Evolutionary conservation across 2,329 filamentous ascomycete species (phyloP), one percentile per base, ranked within the genome.

Genomic region (Claviceps cyperi): DNA sequence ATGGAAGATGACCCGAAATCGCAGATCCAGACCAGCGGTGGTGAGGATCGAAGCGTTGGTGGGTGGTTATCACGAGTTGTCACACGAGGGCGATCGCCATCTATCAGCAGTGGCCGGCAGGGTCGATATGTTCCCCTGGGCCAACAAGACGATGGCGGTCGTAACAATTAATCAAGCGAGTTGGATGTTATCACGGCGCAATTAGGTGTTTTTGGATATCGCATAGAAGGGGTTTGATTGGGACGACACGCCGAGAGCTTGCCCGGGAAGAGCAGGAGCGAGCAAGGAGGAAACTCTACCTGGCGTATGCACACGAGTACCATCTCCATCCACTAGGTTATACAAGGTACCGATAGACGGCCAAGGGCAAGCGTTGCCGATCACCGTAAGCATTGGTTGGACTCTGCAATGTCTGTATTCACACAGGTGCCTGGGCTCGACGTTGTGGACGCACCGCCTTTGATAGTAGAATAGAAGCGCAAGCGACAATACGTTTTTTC

Each of bases 1-100:
- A 72, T 86, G 15, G 66, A 72, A 37, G 67, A 72, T 24, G 67
- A 71, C 37, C 66, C 62, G 46, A 76, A 76, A 60, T 66, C 68
- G 3, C 66, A 67, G 49, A 58, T 56, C 3, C 62, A 63, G 54
- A 56, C 56, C 2, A 58, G 56, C 36, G 61, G 64, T 22, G 62
- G 59, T 3, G 64, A 65, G 13, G 63, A 67, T n/a, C 63, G 69
- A 51, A 64, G 72, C 50, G 66, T 78, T 37, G 69, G 72, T 24
- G 73, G 73, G 8, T 80, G 76, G 75, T 54, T 72, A 6, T 69
- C 67, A 3, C 60, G 68, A 48, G 64, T 71, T 13, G 66, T 69
- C 6, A 60, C 64, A 17, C 63, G 67, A 35, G 67, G 66, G 50
- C 63, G 68, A 28, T 64, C 66, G 4, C 62, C 64, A 44, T 68